Percentiles rank a stretch among this genome's conserved stretches.
Conservation (phyloP, 2,329 filamentous ascomycete genomes). For the Kalmusia sp. region DNA sequence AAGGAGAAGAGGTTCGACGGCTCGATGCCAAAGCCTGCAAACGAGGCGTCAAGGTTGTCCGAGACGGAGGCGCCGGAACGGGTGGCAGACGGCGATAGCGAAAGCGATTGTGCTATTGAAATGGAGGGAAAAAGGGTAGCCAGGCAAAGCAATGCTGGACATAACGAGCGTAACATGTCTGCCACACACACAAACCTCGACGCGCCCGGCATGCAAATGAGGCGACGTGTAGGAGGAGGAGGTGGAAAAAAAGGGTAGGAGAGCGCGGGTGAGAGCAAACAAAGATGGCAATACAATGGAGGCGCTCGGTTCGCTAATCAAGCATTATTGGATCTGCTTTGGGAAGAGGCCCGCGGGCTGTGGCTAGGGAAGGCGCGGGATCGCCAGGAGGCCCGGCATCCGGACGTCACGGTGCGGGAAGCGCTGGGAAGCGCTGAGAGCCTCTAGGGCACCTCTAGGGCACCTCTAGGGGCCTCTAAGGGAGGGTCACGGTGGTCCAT, state of each 20-base stretch:
- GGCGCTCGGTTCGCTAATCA: conserved; percentile 2
- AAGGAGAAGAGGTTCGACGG: conserved; percentile 61
- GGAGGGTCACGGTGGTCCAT: background rate
- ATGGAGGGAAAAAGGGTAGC: conserved; percentile 9
- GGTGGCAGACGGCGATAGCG: conserved; percentile 37
- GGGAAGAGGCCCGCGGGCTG: background rate
- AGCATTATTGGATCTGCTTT: conserved; percentile 5
- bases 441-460: too few relatives aligned
- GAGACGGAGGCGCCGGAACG: conserved; percentile 39
- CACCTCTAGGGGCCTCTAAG: too few relatives aligned
- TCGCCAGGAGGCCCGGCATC: background rate
- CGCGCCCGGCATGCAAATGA: background rate
- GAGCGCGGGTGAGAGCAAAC: background rate
- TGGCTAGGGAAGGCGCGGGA: conserved; percentile 5
- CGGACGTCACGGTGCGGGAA: background rate
- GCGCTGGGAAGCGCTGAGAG: background rate
- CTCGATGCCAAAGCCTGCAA: conserved; percentile 61
- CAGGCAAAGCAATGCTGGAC: conserved; percentile 22
- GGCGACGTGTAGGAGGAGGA: background rate
- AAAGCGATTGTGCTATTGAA: conserved; percentile 39
- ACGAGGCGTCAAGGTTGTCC: conserved; percentile 51
- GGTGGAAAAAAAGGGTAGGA: background rate
- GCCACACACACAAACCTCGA: too few relatives aligned
- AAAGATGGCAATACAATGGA: background rate
- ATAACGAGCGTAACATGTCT: conserved; percentile 25